A percentile compares a stretch with the other conserved stretches of the same genome.
phyloP scores from a whole-genome alignment of 2,329 filamentous ascomycete species.

The Atkinsonella texensis region DNA sequence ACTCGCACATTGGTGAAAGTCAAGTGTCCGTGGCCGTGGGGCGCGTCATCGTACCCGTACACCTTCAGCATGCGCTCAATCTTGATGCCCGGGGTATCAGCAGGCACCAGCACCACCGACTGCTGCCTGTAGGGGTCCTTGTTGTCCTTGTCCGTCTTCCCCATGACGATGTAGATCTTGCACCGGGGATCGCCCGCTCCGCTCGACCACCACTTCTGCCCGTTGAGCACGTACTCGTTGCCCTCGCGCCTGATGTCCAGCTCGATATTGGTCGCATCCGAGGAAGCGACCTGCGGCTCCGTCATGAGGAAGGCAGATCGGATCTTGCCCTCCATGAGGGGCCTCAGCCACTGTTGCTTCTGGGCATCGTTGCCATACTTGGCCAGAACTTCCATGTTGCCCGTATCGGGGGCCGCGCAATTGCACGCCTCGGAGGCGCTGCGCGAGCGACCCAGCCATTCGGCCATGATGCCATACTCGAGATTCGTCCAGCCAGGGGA shows the following conservation, averaged over 20 bases:
- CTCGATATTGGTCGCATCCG: conserved; percentile 87
- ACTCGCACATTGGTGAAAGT: conserved; percentile 83
- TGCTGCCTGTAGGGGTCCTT: conserved; percentile 76
- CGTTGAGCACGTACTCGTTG: conserved; percentile 83
- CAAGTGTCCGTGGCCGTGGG: conserved; percentile 92
- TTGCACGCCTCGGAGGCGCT: conserved; percentile 80
- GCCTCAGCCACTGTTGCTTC: conserved; percentile 72
- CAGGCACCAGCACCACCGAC: conserved; percentile 82
- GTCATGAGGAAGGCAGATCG: conserved; percentile 91
- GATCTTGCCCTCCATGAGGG: conserved; percentile 73
- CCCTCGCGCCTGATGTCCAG: conserved; percentile 73
- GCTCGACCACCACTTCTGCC: conserved; percentile 98
- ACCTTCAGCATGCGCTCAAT: conserved; percentile 88
- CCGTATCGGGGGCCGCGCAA: conserved; percentile 82
- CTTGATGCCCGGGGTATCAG: conserved; percentile 71
- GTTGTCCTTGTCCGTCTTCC: conserved; percentile 72
- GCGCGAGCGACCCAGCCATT: conserved; percentile 79
- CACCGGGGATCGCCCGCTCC: conserved; percentile 89
- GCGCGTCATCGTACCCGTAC: conserved; percentile 96
- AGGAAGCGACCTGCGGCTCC: conserved; percentile 77
- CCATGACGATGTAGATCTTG: conserved; percentile 92
- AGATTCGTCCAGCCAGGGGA: conserved; percentile 90
- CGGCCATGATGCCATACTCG: conserved; percentile 96
- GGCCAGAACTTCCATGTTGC: conserved; percentile 90
- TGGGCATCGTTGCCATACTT: conserved; percentile 81